These are phyloP conservation scores for Curvularia spicifera DNA, from an alignment of 2,329 filamentous ascomycete species.

Conservation along the genomic window DNA sequence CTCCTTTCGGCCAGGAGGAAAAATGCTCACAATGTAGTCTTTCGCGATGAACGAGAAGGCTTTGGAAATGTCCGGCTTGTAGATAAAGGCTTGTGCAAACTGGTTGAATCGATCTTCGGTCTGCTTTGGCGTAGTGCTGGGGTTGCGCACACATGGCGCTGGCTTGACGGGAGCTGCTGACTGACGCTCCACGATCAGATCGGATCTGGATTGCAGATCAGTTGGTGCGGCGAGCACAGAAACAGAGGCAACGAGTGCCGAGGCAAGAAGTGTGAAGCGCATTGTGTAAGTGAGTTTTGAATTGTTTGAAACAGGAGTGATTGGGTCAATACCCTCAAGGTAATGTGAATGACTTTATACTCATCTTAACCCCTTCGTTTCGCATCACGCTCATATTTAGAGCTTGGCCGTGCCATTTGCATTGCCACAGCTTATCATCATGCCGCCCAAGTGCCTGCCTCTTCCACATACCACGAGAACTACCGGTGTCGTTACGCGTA, in stretches of 20 bases:
- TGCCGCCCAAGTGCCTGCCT: neutral
- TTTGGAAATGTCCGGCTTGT: conserved; percentile 36
- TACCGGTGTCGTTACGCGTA: neutral
- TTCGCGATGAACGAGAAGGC: conserved; percentile 37
- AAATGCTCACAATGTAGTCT: conserved; percentile 35
- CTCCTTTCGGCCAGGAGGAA: neutral
- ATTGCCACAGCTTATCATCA: neutral
- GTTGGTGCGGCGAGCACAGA: neutral
- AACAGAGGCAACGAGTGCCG: neutral
- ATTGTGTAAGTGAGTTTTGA: neutral
- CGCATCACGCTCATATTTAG: neutral
- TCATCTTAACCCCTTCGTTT: neutral
- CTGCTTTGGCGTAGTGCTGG: conserved; percentile 19
- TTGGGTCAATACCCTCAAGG: neutral
- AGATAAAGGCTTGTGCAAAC: conserved; percentile 40
- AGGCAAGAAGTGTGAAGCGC: neutral
- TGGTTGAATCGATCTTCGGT: conserved; percentile 25
- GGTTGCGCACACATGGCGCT: conserved; percentile 31
- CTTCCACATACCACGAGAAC: neutral
- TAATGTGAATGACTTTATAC: neutral
- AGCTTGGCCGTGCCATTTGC: neutral
- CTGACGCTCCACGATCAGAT: conserved; percentile 19
- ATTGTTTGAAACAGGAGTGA: neutral
- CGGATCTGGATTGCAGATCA: neutral
- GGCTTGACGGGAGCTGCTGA: conserved; percentile 27